phyloP scores from a whole-genome alignment of 257 asterid species.

The Henckelia pumila region DNA sequence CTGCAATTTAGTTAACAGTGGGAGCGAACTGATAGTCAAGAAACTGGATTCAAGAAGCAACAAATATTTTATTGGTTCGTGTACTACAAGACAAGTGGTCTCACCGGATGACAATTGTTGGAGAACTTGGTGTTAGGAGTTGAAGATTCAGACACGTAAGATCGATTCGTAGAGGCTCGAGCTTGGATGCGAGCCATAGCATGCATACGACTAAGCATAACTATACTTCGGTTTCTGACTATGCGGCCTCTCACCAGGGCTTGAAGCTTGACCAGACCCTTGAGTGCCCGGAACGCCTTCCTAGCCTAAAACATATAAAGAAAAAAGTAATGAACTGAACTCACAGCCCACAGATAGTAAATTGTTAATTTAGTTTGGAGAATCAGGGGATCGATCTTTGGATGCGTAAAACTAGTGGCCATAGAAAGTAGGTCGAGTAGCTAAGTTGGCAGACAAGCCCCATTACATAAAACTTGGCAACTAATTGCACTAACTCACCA shows the following conservation, averaged over 20 bases:
- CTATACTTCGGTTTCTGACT: slow-evolving; percentile 80
- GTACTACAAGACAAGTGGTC: slow-evolving; percentile 24
- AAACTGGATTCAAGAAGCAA: neutral
- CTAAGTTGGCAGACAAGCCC: neutral
- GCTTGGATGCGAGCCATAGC: slow-evolving; percentile 97
- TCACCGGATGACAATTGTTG: slow-evolving; percentile 42
- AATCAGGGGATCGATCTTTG: neutral
- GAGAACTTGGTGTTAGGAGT: slow-evolving; percentile 27
- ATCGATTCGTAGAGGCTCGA: slow-evolving; percentile 74
- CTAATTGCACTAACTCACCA: slow-evolving; percentile 17
- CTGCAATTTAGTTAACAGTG: slow-evolving; percentile 33
- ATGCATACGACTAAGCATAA: slow-evolving; percentile 90
- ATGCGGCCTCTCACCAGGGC: slow-evolving; percentile 92
- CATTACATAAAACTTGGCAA: slow-evolving; percentile 9
- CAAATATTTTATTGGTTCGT: neutral
- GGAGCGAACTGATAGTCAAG: neutral
- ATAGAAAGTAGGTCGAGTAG: slow-evolving; percentile 11
- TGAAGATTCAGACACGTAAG: slow-evolving; percentile 36
- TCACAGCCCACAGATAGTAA: neutral
- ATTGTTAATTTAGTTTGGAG: neutral
- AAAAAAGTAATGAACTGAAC: too few species aligned
- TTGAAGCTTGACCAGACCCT: slow-evolving; percentile 91
- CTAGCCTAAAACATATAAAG: slow-evolving; percentile 55
- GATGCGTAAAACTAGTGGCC: slow-evolving; percentile 13
- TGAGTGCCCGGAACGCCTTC: slow-evolving; percentile 89